A percentile compares a stretch with the other conserved stretches of the same genome.
Conservation (phyloP, 1,139 yeast species). For the Geotrichum reessii region DNA sequence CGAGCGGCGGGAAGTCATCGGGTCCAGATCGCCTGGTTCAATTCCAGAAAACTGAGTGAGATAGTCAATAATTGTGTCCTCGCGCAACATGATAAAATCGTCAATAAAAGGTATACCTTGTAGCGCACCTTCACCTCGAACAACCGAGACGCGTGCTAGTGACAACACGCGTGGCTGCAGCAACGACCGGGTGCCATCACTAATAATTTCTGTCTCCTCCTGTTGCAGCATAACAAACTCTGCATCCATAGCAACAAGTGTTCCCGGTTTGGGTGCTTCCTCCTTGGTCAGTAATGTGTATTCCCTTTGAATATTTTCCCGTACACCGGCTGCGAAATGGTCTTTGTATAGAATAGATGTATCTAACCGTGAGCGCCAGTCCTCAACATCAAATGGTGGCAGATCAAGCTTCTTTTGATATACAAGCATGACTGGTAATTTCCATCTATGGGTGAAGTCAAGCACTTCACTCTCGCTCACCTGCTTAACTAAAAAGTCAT, state of each 20-base stretch:
- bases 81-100: conserved; percentile 77
- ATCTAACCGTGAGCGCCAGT: conserved; percentile 47
- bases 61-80: conserved; percentile 61
- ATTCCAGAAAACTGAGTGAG: conserved; percentile 90
- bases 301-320: conserved; percentile 55
- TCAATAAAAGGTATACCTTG: conserved; percentile 82
- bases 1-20: conserved; percentile 56
- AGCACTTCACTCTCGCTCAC: conserved; percentile 63
- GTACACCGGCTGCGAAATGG: conserved; percentile 64
- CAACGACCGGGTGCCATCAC: conserved; percentile 62
- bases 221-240: conserved; percentile 84
- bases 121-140: conserved; percentile 67
- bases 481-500: conserved; percentile 84
- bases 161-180: conserved; percentile 72
- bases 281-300: conserved; percentile 57
- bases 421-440: conserved; percentile 67
- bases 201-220: conserved; percentile 71
- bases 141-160: conserved; percentile 82
- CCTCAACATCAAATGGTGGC: conserved; percentile 40
- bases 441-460: conserved; percentile 70
- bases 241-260: conserved; percentile 89
- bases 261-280: conserved; percentile 71
- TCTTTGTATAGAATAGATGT: conserved; percentile 66
- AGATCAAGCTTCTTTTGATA: conserved; percentile 45
- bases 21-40: conserved; percentile 84